Conservation (phyloP, 176 grass and related monocot genomes). For the Oropetium thomaeum region DNA sequence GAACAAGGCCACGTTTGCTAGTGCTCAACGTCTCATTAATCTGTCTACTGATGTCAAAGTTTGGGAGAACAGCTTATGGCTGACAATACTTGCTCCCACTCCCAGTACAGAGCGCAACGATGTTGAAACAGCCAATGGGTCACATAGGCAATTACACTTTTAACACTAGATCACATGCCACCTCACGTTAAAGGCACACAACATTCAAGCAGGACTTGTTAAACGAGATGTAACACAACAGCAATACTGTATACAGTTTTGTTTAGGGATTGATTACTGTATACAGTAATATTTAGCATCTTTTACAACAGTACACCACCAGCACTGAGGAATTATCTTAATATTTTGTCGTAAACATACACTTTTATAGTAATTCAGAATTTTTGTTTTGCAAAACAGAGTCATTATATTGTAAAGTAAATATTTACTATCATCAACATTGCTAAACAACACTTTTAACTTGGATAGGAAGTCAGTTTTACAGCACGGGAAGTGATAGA, state of each 20-base stretch:
- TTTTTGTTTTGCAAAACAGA: neutral
- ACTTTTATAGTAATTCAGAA: neutral
- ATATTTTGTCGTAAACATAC: neutral
- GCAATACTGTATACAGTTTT: neutral
- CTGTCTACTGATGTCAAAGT: constrained; percentile 27
- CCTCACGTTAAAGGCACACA: neutral
- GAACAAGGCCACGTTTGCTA: constrained; percentile 34
- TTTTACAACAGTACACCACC: neutral
- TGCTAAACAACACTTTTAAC: neutral
- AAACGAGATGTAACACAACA: neutral
- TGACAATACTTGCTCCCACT: constrained; percentile 13
- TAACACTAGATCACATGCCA: too few species aligned
- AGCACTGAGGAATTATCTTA: neutral
- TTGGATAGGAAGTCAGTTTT: neutral
- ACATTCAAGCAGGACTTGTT: neutral
- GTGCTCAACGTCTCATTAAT: constrained; percentile 20
- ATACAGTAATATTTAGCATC: neutral
- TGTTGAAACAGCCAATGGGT: constrained; percentile 21
- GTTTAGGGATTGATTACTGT: too few species aligned
- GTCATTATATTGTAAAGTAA: neutral
- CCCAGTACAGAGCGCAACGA: constrained; percentile 15
- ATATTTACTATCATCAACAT: neutral
- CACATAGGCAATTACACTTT: neutral
- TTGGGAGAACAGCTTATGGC: constrained; percentile 32
- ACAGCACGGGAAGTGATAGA: neutral